Evolutionary conservation across 805 yeast species (phyloP).

Genomic region (Komagataella phaffii): DNA sequence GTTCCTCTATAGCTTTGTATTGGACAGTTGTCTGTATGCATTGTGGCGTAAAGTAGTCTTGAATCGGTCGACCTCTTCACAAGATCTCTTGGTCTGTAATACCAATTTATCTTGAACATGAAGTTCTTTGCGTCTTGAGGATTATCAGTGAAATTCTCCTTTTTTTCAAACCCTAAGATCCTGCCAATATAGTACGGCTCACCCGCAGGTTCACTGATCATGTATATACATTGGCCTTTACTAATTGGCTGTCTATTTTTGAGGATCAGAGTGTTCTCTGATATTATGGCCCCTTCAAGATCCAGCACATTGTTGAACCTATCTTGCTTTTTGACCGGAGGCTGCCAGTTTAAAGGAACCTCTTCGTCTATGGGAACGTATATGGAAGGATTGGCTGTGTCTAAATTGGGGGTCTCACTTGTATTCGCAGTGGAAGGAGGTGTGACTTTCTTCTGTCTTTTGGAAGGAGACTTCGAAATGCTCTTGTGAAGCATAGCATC

Average conservation of each 20-base stretch:
- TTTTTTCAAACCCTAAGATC: slow-evolving; percentile 55
- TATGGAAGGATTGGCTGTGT: not conserved
- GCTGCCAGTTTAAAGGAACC: slow-evolving; percentile 39
- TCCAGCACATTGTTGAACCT: slow-evolving; percentile 29
- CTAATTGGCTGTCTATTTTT: slow-evolving; percentile 22
- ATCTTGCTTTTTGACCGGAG: slow-evolving; percentile 21
- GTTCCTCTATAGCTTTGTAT: slow-evolving; percentile 61
- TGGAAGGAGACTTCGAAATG: not conserved
- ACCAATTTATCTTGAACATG: slow-evolving; percentile 74
- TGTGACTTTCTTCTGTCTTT: not conserved
- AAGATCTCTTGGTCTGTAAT: slow-evolving; percentile 78
- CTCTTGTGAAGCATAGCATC: slow-evolving; percentile 1
- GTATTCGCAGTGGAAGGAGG: not conserved
- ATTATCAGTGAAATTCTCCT: slow-evolving; percentile 16
- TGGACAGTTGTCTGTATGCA: slow-evolving; percentile 81
- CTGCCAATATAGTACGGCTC: slow-evolving; percentile 89
- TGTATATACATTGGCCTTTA: slow-evolving; percentile 60
- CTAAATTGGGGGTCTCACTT: not conserved
- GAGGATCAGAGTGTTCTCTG: slow-evolving; percentile 22
- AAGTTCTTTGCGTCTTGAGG: slow-evolving; percentile 36
- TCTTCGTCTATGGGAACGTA: slow-evolving; percentile 11
- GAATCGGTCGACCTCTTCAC: slow-evolving; percentile 56
- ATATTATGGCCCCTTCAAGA: slow-evolving; percentile 26
- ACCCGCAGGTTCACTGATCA: slow-evolving; percentile 87
- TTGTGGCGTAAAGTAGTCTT: slow-evolving; percentile 66